Evolutionary conservation across 495 filamentous ascomycete genomes (phyloP), one percentile per base, ranked within the genome.

Genomic region (Ascobolus immersus): DNA sequence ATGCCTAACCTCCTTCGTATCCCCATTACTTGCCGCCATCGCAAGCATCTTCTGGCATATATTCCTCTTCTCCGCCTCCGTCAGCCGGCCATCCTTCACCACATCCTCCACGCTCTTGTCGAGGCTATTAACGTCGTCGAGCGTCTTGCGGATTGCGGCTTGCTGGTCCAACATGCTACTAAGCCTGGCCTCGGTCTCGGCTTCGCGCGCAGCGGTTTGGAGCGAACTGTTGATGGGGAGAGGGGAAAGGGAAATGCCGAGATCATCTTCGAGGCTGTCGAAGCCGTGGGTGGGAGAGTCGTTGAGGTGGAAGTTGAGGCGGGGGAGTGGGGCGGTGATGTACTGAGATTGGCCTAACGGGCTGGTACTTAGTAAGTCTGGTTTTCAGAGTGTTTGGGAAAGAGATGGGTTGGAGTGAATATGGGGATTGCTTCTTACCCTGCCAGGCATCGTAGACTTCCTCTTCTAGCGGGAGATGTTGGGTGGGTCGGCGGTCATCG

Each of bases 381-480:
- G 20, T 17, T 30, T 15, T 17, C 20, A 15, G 18, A n/a, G 35
- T 28, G 32, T 49, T 33, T 17, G 12, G 28, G 9, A 4, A 3
- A 25, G 32, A 10, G 37, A 28, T 29, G 23, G 23, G 12, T 22
- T 51, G 58, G 21, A 11, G 11, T 4, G 11, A 27, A 27, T 14
- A 11, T 4, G 25, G 25, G 23, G 34, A 38, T 40, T 23, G 33
- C 34, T 35, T 35, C 58, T 38, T 51, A 92, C 84, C 84, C 72
- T 92, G 80, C 86, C 86, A 96, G 38, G 77, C 89, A 64, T 96
- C 86, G 51, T 94, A 94, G 59, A 92, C 76, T 63, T 94, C 82
- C 17, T 80, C 90, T 59, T 93, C 84, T 21, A 52, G 52, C 9
- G 56, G 55, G 4, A 63, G 55, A 20, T 36, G 42, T 10, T 39